Base-by-base conservation (phyloP, 2,329 filamentous ascomycete genomes). In the Trichoderma sp. region DNA sequence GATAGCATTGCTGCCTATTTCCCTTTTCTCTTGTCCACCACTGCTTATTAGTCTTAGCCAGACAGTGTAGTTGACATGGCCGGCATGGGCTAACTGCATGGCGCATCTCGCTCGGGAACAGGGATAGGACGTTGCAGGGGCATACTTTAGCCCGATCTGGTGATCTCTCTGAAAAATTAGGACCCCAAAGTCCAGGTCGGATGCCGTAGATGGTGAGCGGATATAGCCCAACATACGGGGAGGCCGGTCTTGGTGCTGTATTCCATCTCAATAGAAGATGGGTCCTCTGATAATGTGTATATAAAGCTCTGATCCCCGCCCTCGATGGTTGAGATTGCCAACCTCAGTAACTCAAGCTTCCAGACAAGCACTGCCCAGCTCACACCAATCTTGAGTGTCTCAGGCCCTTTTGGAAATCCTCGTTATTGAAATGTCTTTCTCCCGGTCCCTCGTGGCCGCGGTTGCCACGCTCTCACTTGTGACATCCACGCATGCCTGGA, bases 401-500 rank as follows among this genome's bases (percentile, higher is more conserved):
- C 18, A 21, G 10, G 5, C n/a, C 37, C 43, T 7, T 11, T 46
- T 21, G 4, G 4, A 13, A 49, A 24, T 6, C 61, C 61, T 28
- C 54, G 69, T 59, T 51, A 59, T 65, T 59, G 69, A 37, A 59
- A 73, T 74, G 71, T 49, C 37, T 52, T 64, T 56, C 59, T 39
- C 58, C 49, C 66, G 66, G 66, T 71, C 68, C 70, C 79, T 79
- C 58, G 72, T 80, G 71, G 79, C 79, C 59, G 63, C 52, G 39
- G 71, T 79, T 68, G 81, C 78, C 75, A 79, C 79, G 21, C 73
- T 81, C 64, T 76, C 81, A 58, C 71, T 84, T 69, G 72, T 79
- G 66, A 76, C 77, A 32, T 71, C 74, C 64, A 78, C 79, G 54
- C 76, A 78, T 24, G 83, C 83, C 54, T 81, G 78, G 77, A 81